These are phyloP conservation scores for Penicillium canariense DNA, from an alignment of 495 filamentous ascomycete species.

Conservation along the genomic window DNA sequence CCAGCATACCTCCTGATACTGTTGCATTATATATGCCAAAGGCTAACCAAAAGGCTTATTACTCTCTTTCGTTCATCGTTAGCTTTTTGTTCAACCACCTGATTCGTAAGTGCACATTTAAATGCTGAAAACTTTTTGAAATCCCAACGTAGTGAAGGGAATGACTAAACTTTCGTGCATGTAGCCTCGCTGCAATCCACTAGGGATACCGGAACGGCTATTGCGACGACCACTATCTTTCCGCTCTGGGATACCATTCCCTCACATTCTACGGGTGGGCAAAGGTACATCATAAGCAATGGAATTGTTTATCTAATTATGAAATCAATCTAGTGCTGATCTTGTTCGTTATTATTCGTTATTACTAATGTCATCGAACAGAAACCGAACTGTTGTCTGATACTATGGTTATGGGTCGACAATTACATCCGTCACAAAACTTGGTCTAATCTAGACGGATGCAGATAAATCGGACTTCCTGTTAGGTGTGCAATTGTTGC, in stretches of 20 bases:
- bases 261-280: neutral
- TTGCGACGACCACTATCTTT: neutral
- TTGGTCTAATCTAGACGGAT: no score
- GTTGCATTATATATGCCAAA: neutral
- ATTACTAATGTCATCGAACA: no score
- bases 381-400: no score
- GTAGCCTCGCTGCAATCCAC: neutral
- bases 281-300: no score
- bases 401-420: no score
- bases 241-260: neutral
- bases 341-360: no score
- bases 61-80: neutral
- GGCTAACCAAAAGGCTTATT: neutral
- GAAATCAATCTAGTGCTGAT: no score
- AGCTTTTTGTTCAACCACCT: neutral
- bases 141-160: neutral
- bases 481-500: no score
- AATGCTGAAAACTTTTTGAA: neutral
- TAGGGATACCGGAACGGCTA: neutral
- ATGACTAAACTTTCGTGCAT: neutral
- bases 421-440: no score
- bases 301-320: no score
- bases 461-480: no score
- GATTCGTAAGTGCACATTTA: neutral
- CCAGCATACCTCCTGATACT: neutral